These are phyloP conservation scores for Tulasnella sp. DNA, from an alignment of 768 basidiomycete species.

Conservation along the genomic window DNA sequence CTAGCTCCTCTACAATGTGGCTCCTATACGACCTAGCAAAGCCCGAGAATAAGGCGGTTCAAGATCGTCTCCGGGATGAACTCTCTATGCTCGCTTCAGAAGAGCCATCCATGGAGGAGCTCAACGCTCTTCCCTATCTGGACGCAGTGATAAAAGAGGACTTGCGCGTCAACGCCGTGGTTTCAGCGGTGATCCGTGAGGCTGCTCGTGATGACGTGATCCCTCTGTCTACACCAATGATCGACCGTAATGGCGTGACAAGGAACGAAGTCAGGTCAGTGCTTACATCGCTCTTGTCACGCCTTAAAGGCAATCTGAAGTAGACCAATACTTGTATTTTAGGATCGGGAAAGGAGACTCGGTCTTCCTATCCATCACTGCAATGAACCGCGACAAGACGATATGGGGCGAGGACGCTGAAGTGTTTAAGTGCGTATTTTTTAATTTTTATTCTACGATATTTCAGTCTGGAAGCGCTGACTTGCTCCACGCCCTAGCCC, in stretches of 20 bases:
- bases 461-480: constrained; percentile 22
- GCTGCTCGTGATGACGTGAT: constrained; percentile 11
- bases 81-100: no score
- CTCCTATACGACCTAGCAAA: neutral
- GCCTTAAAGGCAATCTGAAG: no score
- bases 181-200: neutral
- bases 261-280: constrained; percentile 5
- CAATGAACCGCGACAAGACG: constrained; percentile 39
- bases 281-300: no score
- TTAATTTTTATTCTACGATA: no score
- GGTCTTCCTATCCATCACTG: constrained; percentile 39
- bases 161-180: constrained; percentile 7
- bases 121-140: neutral
- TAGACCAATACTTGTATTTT: neutral
- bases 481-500: no score
- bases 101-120: no score
- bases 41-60: no score
- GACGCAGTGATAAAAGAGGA: constrained; percentile 16
- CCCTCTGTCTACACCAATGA: constrained; percentile 9
- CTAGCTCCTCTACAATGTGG: constrained; percentile 19
- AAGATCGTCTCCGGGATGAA: no score
- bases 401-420: constrained; percentile 54
- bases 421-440: constrained; percentile 42
- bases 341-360: constrained; percentile 29
- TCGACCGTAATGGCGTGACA: constrained; percentile 6